phyloP scores from a whole-genome alignment of 306 rosid genomes.

The Purshia tridentata region DNA sequence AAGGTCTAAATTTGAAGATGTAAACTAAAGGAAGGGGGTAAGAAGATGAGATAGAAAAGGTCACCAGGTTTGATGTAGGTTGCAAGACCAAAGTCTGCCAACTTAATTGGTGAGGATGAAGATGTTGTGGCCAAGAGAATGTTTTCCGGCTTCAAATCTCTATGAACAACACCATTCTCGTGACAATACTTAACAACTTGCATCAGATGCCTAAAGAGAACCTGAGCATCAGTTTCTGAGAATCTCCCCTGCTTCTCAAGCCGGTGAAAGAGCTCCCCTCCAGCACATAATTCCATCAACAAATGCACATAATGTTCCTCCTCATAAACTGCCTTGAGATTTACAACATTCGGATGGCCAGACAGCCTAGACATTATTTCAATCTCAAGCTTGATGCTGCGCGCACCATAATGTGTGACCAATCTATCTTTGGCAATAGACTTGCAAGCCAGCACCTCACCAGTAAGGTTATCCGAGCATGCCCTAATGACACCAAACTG shows the following conservation, averaged over 20 bases:
- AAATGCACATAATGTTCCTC: constrained; percentile 73
- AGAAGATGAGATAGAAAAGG: constrained; percentile 13
- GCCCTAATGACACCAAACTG: constrained; percentile 77
- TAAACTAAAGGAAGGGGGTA: constrained; percentile 8
- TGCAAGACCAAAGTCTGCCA: constrained; percentile 88
- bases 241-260: constrained; percentile 76
- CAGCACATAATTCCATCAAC: constrained; percentile 89
- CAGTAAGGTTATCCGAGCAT: constrained; percentile 59
- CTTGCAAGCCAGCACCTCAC: constrained; percentile 82
- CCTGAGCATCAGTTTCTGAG: constrained; percentile 64
- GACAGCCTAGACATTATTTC: constrained; percentile 78
- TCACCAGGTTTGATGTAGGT: constrained; percentile 80
- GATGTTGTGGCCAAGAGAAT: constrained; percentile 71
- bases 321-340: constrained; percentile 85
- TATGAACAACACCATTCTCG: constrained; percentile 73
- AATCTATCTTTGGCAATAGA: constrained; percentile 79
- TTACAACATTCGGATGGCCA: constrained; percentile 75
- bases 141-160: constrained; percentile 81
- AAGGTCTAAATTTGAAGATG: background rate
- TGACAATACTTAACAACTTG: constrained; percentile 80
- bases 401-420: constrained; percentile 62
- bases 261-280: constrained; percentile 77
- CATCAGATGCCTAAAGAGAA: constrained; percentile 73
- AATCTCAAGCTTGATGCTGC: constrained; percentile 76
- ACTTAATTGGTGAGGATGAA: constrained; percentile 70